Conservation (phyloP, 2,329 filamentous ascomycete genomes). For the Claviceps capensis region DNA sequence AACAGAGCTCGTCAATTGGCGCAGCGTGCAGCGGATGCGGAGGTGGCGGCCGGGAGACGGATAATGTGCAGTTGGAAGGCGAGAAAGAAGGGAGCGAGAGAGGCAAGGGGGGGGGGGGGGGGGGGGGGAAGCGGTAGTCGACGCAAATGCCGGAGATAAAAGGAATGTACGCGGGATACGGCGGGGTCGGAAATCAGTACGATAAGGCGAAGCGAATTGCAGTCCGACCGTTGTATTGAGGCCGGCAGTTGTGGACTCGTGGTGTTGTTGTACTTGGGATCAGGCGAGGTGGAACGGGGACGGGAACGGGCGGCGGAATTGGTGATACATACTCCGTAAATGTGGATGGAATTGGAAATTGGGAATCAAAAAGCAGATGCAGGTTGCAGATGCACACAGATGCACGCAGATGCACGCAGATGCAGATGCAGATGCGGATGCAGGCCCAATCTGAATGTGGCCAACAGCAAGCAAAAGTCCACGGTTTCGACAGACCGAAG, state of each 20-base stretch:
- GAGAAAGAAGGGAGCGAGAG: not conserved
- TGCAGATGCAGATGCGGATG: not conserved
- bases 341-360: not conserved
- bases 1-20: not conserved
- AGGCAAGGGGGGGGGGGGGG: not conserved
- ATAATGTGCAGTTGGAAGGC: not conserved
- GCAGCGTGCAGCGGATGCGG: not conserved
- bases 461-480: not conserved
- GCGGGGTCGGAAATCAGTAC: not conserved
- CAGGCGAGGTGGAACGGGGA: not conserved
- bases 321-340: no score
- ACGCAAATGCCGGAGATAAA: not conserved
- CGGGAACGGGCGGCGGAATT: no score
- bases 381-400: not conserved
- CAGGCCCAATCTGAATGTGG: not conserved
- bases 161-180: not conserved
- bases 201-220: not conserved
- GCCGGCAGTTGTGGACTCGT: not conserved
- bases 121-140: not conserved
- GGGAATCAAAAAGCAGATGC: not conserved
- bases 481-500: not conserved
- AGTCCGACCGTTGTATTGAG: not conserved
- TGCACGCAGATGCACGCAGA: not conserved
- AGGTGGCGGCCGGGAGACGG: not conserved
- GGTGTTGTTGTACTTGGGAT: no score